Evolutionary conservation across 2,329 filamentous ascomycete genomes (phyloP), one percentile per base, ranked within the genome.

Genomic region (Didymella lethalis): DNA sequence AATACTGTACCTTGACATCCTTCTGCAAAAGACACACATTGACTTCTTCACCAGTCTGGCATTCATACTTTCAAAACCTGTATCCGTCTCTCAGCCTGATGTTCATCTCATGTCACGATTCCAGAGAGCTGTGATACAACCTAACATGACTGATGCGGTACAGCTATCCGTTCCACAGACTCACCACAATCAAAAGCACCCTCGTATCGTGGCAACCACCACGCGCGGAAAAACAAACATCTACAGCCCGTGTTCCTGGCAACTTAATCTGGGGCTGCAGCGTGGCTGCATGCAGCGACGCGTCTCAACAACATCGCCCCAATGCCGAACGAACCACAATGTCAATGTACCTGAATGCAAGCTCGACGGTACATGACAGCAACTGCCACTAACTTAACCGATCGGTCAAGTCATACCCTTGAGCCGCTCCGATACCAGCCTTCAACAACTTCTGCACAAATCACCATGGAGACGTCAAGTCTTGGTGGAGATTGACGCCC

Each of bases 381-480:
- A 18, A 20, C 18, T 23, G 36, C 38, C 20, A 11, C 32, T 20
- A 10, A 34, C n/a, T 20, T 23, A 23, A 23, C 2, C 16, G 26
- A 46, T 7, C 23, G 38, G 11, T 36, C 23, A 25, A 2, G 2
- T 23, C 14, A 0, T 41, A 32, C 14, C 7, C 7, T 32, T n/a
- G 8, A 47, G 7, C 11, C 36, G 23, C 31, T 26, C 11, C 18
- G 20, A 7, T n/a, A 25, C 25, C 34, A 14, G n/a, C 43, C 23
- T 44, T 31, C 26, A 3, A 44, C 29, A 23, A 12, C 12, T 34
- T 36, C 34, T 20, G 49, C 46, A 20, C 10, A 14, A 41, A 54
- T 59, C 46, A 34, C 56, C 50, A 59, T 54, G 34, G 45, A 38
- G 40, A 59, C 56, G 18, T 54, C 45, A 41, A 31, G 34, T 34